Conservation (phyloP, 768 basidiomycete species). For the Termitomyces sp. region DNA sequence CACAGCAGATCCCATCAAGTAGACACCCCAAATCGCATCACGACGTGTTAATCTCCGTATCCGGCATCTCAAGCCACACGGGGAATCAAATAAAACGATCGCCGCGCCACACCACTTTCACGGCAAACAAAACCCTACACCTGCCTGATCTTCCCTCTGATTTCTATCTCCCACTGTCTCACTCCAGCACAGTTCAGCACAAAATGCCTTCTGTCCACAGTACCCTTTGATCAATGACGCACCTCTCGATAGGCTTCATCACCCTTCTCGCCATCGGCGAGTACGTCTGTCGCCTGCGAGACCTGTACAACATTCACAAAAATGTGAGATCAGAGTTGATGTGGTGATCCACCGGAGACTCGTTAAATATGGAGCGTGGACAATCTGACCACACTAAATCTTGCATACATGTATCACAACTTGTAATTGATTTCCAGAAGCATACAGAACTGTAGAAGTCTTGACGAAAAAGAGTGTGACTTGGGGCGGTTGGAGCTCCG, state of each 20-base stretch:
- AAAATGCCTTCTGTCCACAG: not conserved
- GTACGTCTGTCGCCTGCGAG: not conserved
- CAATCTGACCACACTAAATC: too few relatives aligned
- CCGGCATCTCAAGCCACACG: not conserved
- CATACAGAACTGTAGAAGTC: too few relatives aligned
- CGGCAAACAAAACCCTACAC: not conserved
- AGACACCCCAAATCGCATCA: not conserved
- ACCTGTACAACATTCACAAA: not conserved
- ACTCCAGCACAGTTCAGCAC: not conserved
- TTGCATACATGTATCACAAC: too few relatives aligned
- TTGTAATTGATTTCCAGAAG: too few relatives aligned
- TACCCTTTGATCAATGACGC: not conserved
- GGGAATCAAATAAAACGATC: not conserved
- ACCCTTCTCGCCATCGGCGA: not conserved
- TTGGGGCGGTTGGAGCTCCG: too few relatives aligned
- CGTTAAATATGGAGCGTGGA: too few relatives aligned
- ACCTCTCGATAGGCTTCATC: not conserved
- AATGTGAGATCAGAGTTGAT: too few relatives aligned
- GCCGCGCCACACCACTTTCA: not conserved
- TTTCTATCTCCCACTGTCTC: too few relatives aligned
- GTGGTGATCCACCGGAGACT: too few relatives aligned
- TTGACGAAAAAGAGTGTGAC: too few relatives aligned
- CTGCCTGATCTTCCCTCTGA: not conserved
- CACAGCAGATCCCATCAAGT: not conserved
- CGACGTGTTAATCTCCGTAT: not conserved